Percentiles rank a stretch among this genome's conserved stretches.
Evolutionary conservation across 106 monocot species (phyloP).

Genomic region (Platanthera guangdongensis): DNA sequence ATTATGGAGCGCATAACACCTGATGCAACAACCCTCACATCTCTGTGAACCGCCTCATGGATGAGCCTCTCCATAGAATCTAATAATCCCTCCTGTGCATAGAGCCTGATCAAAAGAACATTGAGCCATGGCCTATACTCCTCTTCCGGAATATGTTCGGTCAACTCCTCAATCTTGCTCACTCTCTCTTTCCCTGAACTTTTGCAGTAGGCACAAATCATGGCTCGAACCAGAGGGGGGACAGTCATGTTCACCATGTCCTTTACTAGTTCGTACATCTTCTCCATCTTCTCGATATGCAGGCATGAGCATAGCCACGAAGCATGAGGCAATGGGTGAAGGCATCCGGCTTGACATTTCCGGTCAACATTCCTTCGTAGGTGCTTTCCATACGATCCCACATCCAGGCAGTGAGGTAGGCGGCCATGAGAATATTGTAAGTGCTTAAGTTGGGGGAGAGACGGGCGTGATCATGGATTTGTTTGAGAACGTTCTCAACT

Average conservation of each 20-base stretch:
- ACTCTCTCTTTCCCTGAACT: slow-evolving; percentile 35
- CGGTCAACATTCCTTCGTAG: slow-evolving; percentile 31
- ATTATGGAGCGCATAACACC: slow-evolving; percentile 56
- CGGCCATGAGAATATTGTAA: slow-evolving; percentile 64
- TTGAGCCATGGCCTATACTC: slow-evolving; percentile 67
- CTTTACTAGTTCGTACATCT: slow-evolving; percentile 40
- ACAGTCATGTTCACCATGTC: slow-evolving; percentile 22
- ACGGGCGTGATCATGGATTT: slow-evolving; percentile 23
- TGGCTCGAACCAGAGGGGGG: slow-evolving; percentile 23
- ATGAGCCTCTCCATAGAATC: slow-evolving; percentile 65
- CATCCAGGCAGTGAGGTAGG: slow-evolving; percentile 70
- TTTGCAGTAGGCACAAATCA: slow-evolving; percentile 77
- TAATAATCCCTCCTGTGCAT: slow-evolving; percentile 60
- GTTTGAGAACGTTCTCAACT: slow-evolving; percentile 48
- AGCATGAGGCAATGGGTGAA: slow-evolving; percentile 65
- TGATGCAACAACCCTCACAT: slow-evolving; percentile 27
- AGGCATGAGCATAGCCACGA: slow-evolving; percentile 61
- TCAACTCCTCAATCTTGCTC: slow-evolving; percentile 44
- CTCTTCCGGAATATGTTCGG: slow-evolving; percentile 24
- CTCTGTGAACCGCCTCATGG: slow-evolving; percentile 38
- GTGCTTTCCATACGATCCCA: slow-evolving; percentile 68
- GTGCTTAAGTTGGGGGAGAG: slow-evolving; percentile 33
- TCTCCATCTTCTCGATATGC: slow-evolving; percentile 69
- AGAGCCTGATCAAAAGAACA: slow-evolving; percentile 53
- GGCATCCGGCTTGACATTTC: slow-evolving; percentile 38